Base-by-base conservation (phyloP, 257 asterid species). In the Nicotiana benthamiana region DNA sequence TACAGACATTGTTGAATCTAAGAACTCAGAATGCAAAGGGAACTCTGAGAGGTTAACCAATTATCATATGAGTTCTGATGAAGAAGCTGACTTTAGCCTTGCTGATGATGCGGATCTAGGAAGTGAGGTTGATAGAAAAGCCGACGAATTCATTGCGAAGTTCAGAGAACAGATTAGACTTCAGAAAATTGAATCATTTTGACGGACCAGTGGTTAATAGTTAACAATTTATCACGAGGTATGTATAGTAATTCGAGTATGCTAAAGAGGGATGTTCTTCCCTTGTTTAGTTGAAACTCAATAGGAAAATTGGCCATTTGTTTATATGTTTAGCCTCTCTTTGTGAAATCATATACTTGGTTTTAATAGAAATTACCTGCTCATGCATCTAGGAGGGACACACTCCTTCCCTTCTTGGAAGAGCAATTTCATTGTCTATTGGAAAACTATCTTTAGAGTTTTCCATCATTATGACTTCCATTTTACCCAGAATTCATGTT, bases 101-200 rank as follows among this genome's bases (percentile, higher is more conserved):
- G 86, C 57, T n/a, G 86, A 82, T 77, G 91, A 88, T 51, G 67
- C 85, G 20, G 97, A 89, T 24, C 87, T 90, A 75, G 97, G 95
- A 79, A 92, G 97, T 67, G 98, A 94, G 88, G 99, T 95, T 80
- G 98, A 95, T 80, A 83, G 97, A 85, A 95, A 95, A 86, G 99
- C 98, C 27, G 98, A 87, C 9, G 98, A 95, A 88, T 95, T 95
- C 79, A 95, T 95, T 65, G 99, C 99, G 66, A 95, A 92, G 88
- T 93, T 95, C 82, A 90, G 92, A 88, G 92, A 91, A 89, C 99
- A 95, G 78, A 95, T 95, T 70, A 86, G 97, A 88, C 95, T 87
- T 78, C 99, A 95, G 83, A 92, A 92, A 86, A 77, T 86, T 75
- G 89, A 89, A 79, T 87, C 90, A 32, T 48, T 75, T 6, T 83